Conservation (phyloP, 129 eudicot genomes). For the Flaveria ramosissima region DNA sequence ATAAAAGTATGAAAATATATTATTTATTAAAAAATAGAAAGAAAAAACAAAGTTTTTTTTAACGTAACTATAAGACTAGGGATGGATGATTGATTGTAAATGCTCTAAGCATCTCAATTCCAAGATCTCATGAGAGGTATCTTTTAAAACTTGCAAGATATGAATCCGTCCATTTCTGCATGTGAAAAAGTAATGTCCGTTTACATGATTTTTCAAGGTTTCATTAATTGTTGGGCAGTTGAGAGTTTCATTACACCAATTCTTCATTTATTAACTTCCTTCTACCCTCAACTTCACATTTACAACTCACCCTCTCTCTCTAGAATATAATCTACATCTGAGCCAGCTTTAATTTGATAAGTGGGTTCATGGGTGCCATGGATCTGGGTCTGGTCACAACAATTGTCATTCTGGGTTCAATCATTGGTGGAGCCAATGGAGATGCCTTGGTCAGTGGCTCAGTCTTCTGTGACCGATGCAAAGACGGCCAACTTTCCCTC, state of each 20-base stretch:
- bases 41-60: no score
- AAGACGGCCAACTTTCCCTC: conserved; percentile 81
- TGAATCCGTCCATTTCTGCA: conserved; percentile 27
- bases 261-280: conserved; percentile 43
- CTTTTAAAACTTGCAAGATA: conserved; percentile 14
- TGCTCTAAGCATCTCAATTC: no score
- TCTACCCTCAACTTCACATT: conserved; percentile 33
- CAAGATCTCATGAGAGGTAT: conserved; percentile 8
- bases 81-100: no score
- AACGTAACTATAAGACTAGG: no score
- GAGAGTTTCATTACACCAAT: conserved; percentile 39
- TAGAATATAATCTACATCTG: background rate
- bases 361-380: conserved; percentile 52
- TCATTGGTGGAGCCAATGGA: conserved; percentile 68
- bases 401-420: conserved; percentile 57
- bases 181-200: conserved; percentile 30
- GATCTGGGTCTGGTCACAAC: conserved; percentile 39
- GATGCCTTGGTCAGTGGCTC: conserved; percentile 79
- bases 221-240: conserved; percentile 40
- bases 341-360: background rate
- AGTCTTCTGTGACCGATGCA: conserved; percentile 97
- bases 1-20: no score
- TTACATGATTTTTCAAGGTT: conserved; percentile 37
- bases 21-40: no score
- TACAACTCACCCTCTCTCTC: conserved; percentile 28